These are phyloP conservation scores for Urtica urens DNA, from an alignment of 306 rosid species.

Conservation along the genomic window DNA sequence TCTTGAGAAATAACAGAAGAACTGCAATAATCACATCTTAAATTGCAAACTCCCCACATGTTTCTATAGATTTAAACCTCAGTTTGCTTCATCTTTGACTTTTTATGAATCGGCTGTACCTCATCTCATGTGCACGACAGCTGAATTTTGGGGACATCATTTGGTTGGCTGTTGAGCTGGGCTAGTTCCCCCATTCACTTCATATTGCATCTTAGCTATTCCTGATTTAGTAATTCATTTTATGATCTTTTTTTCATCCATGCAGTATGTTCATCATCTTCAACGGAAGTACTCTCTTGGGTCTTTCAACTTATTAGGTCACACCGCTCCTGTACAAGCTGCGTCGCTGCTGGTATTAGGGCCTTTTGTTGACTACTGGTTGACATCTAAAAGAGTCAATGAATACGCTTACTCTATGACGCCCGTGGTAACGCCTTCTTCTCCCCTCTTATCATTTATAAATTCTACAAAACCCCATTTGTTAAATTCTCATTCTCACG, in stretches of 20 bases:
- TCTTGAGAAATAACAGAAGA: too few relatives aligned
- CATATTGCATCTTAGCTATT: background rate
- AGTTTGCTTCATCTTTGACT: too few relatives aligned
- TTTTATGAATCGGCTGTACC: too few relatives aligned
- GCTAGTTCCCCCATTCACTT: background rate
- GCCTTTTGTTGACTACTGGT: slow-evolving; percentile 76
- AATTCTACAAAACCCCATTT: too few relatives aligned
- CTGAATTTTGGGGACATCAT: too few relatives aligned
- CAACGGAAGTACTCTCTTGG: slow-evolving; percentile 77
- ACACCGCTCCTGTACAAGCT: slow-evolving; percentile 91
- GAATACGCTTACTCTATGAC: slow-evolving; percentile 27
- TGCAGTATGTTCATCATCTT: slow-evolving; percentile 88
- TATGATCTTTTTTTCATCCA: background rate
- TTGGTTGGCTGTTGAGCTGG: background rate
- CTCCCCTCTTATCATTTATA: too few relatives aligned
- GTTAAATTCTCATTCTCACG: too few relatives aligned
- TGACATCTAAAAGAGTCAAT: slow-evolving; percentile 65
- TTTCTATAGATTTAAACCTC: too few relatives aligned
- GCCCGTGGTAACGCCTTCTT: slow-evolving; percentile 44
- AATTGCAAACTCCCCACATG: too few relatives aligned
- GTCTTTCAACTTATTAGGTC: slow-evolving; percentile 87
- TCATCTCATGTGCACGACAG: too few relatives aligned
- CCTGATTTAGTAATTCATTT: background rate
- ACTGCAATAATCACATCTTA: too few relatives aligned
- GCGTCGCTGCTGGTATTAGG: slow-evolving; percentile 51